Percentiles rank a stretch among this genome's conserved stretches.
Evolutionary conservation across 306 rosid species (phyloP).

Genomic region (Citrullus amarus): DNA sequence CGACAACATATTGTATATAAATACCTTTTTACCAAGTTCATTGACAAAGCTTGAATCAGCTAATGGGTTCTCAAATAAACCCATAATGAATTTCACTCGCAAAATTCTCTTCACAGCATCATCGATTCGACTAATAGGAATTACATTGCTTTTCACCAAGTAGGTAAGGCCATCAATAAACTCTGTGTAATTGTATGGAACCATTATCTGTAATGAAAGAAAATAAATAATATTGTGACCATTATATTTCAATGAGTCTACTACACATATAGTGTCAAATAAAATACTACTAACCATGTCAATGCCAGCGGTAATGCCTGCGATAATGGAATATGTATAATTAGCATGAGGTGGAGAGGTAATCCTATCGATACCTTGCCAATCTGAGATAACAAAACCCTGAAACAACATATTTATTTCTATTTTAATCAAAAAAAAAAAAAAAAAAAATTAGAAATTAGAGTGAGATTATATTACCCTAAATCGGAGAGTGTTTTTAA

Average conservation of each 20-base stretch:
- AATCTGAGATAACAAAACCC: conserved; percentile 13
- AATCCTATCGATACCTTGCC: background rate
- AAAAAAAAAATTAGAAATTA: no score
- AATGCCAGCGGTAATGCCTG: background rate
- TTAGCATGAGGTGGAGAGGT: background rate
- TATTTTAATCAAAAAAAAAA: no score
- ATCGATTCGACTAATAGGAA: conserved; percentile 28
- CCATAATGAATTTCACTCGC: conserved; percentile 25
- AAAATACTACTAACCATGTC: conserved; percentile 13
- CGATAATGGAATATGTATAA: background rate
- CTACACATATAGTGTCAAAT: background rate
- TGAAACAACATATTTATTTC: background rate
- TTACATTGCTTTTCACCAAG: conserved; percentile 14
- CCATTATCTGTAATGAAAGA: conserved; percentile 20
- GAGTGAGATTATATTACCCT: conserved; percentile 9
- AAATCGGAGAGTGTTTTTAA: conserved; percentile 27
- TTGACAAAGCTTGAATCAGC: conserved; percentile 23
- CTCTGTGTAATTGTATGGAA: conserved; percentile 21
- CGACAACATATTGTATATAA: no score
- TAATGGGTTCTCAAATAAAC: conserved; percentile 24
- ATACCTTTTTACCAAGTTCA: conserved; percentile 26
- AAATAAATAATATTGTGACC: background rate
- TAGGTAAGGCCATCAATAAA: conserved; percentile 21
- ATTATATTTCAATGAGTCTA: background rate
- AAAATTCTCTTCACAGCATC: conserved; percentile 32